Evolutionary conservation across 129 eudicot genomes (phyloP).

Genomic region (Glebionis coronaria): DNA sequence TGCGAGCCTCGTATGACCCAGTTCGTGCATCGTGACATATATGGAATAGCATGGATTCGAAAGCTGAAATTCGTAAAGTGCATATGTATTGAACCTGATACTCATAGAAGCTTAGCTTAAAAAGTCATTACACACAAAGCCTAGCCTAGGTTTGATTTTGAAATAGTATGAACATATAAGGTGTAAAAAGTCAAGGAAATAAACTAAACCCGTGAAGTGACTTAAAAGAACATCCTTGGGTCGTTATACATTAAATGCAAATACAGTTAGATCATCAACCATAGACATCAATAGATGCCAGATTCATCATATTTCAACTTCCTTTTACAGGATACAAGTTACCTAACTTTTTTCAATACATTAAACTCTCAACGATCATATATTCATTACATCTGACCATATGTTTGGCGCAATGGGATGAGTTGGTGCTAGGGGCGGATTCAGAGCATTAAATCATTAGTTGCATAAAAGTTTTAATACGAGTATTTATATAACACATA

Average conservation of each 20-base stretch:
- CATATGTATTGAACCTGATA: too few species aligned
- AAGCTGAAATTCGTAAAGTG: neutral
- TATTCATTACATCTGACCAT: neutral
- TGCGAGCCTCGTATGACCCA: neutral
- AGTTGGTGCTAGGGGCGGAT: too few species aligned
- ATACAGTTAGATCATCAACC: constrained; percentile 12
- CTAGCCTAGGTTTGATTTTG: too few species aligned
- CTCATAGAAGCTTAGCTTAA: too few species aligned
- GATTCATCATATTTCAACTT: constrained; percentile 18
- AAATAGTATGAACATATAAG: neutral
- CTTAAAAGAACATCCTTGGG: neutral
- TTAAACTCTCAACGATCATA: constrained; percentile 4
- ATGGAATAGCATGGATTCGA: neutral
- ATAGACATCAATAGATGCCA: constrained; percentile 19
- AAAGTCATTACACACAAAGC: too few species aligned
- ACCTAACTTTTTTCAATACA: constrained; percentile 20
- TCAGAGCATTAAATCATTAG: too few species aligned
- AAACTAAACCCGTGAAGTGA: neutral
- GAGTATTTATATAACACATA: too few species aligned
- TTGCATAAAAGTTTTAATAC: too few species aligned
- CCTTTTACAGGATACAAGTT: neutral
- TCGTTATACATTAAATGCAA: constrained; percentile 11
- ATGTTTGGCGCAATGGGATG: too few species aligned
- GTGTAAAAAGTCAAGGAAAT: neutral
- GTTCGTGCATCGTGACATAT: neutral